Percentiles rank a stretch among this genome's conserved stretches.
Evolutionary conservation across 257 asterid genomes (phyloP).

Genomic region (Gentiana macrophylla): DNA sequence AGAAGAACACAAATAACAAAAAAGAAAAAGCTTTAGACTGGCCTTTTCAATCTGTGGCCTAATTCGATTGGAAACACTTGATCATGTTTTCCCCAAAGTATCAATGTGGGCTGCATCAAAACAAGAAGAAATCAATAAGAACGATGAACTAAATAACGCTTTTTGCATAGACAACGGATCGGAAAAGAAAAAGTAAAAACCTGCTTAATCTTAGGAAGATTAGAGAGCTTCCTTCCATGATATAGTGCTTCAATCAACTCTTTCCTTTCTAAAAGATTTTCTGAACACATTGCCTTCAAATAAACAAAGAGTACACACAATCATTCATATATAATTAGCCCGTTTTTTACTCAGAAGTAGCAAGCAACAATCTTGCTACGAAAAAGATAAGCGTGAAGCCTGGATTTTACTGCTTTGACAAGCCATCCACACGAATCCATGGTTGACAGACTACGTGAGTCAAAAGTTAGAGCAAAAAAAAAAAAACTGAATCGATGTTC

Average conservation of each 20-base stretch:
- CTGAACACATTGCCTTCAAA: constrained; percentile 65
- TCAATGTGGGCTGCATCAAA: constrained; percentile 49
- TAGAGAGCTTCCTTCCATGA: constrained; percentile 50
- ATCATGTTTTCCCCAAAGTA: constrained; percentile 80
- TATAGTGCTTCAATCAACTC: constrained; percentile 59
- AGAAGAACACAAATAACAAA: too few species aligned
- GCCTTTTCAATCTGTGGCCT: constrained; percentile 66
- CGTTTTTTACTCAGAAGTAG: too few species aligned
- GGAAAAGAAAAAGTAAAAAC: constrained; percentile 14
- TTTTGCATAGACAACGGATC: background rate
- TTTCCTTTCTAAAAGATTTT: constrained; percentile 54
- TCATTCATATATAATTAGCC: background rate
- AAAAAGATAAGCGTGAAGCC: too few species aligned
- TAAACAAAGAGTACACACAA: background rate
- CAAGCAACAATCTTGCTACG: too few species aligned
- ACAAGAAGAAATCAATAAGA: constrained; percentile 9
- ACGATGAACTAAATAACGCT: background rate
- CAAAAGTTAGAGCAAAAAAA: too few species aligned
- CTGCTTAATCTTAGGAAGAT: constrained; percentile 72
- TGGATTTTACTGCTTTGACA: too few species aligned
- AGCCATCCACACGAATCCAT: too few species aligned
- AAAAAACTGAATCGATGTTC: too few species aligned
- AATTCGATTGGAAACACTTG: constrained; percentile 66
- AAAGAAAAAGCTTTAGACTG: background rate
- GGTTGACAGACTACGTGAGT: too few species aligned